Conservation (phyloP, 192 early-diverging fungal species). For the Hyaloraphidium curvatum region DNA sequence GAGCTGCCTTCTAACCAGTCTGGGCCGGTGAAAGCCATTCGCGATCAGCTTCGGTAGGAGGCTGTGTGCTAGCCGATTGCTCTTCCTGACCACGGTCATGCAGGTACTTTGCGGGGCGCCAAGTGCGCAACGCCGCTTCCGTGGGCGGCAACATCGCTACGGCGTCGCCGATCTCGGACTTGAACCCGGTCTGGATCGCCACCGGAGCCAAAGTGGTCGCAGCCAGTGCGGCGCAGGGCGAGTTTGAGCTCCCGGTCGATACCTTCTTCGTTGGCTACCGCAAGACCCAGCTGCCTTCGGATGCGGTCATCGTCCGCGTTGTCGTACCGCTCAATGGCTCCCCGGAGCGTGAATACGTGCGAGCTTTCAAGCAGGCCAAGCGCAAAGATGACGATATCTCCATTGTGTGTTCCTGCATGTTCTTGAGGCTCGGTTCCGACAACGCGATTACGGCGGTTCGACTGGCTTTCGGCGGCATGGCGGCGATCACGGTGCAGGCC, state of each 20-base stretch:
- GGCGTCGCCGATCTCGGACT: slow-evolving; percentile 73
- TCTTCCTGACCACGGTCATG: too few relatives aligned
- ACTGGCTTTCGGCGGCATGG: slow-evolving; percentile 59
- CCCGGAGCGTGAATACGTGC: slow-evolving; percentile 29
- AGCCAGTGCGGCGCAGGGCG: slow-evolving; percentile 18
- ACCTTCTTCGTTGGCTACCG: slow-evolving; percentile 74
- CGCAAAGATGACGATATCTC: slow-evolving; percentile 76
- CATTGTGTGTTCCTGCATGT: slow-evolving; percentile 59
- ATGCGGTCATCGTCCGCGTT: slow-evolving; percentile 34
- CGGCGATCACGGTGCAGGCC: background rate
- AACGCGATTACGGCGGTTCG: slow-evolving; percentile 7
- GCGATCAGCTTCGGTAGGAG: slow-evolving; percentile 57
- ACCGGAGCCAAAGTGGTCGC: slow-evolving; percentile 31
- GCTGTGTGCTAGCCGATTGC: too few relatives aligned
- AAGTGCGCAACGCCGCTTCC: slow-evolving; percentile 72
- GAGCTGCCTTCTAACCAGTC: slow-evolving; percentile 14
- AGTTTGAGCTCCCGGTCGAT: slow-evolving; percentile 30
- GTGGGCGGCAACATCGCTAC: slow-evolving; percentile 73
- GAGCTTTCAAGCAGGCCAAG: slow-evolving; percentile 74
- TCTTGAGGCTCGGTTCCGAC: slow-evolving; percentile 25
- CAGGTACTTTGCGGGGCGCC: slow-evolving; percentile 60
- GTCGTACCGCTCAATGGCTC: slow-evolving; percentile 37
- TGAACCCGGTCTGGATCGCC: slow-evolving; percentile 70
- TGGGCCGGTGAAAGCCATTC: slow-evolving; percentile 39
- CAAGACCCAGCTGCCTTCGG: slow-evolving; percentile 38